A percentile compares a stretch with the other conserved stretches of the same genome.
Evolutionary conservation across 2,329 filamentous ascomycete genomes (phyloP).

Genomic region (Penicillium psychrosexuale): DNA sequence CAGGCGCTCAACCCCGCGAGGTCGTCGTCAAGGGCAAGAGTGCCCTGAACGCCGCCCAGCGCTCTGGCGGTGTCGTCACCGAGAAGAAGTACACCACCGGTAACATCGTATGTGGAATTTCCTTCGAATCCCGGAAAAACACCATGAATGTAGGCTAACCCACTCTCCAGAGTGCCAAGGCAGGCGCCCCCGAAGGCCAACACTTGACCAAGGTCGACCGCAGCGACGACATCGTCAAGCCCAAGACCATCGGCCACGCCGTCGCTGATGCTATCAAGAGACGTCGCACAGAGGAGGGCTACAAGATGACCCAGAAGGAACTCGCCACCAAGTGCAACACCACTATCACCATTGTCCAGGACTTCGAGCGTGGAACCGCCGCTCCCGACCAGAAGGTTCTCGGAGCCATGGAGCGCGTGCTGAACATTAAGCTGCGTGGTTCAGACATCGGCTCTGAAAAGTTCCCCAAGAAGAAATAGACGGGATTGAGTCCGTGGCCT

Average conservation of each 20-base stretch:
- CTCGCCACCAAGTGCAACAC: conserved; percentile 86
- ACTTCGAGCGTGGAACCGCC: conserved; percentile 79
- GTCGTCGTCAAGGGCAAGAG: conserved; percentile 82
- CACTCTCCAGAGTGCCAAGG: conserved; percentile 39
- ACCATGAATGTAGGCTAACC: conserved; percentile 11
- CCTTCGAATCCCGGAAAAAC: background rate
- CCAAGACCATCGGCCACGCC: conserved; percentile 78
- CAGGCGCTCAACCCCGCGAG: conserved; percentile 65
- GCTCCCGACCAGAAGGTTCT: conserved; percentile 81
- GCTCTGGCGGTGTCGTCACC: conserved; percentile 73
- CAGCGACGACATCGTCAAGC: conserved; percentile 94
- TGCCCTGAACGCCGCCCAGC: conserved; percentile 84
- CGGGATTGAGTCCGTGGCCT: conserved; percentile 27
- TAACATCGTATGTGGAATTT: conserved; percentile 63
- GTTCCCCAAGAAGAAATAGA: conserved; percentile 70
- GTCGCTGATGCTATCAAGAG: conserved; percentile 81
- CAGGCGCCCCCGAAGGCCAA: conserved; percentile 71
- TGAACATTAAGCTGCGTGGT: conserved; percentile 85
- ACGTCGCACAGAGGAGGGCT: conserved; percentile 74
- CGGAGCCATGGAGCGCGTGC: conserved; percentile 71
- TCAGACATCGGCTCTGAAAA: conserved; percentile 79
- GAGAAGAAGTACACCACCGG: conserved; percentile 86
- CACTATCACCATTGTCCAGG: conserved; percentile 72
- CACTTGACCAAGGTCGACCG: conserved; percentile 97
- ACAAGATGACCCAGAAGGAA: conserved; percentile 94